Base-by-base conservation (phyloP, 164 flowering plant genomes). In the Magnolia sinica region DNA sequence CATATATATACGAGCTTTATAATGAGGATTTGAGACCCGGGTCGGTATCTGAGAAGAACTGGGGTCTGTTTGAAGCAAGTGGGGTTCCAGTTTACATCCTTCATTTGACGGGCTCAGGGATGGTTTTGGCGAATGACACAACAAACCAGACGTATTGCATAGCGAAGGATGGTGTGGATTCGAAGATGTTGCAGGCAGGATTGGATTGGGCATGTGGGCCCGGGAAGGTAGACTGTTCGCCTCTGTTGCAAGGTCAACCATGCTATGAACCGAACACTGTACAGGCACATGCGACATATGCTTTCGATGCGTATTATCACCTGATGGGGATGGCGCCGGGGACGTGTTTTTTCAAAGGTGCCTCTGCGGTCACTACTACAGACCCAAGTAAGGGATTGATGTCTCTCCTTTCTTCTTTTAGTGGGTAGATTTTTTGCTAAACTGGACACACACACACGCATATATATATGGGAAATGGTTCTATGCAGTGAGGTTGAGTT, bases 131-230 rank as follows among this genome's bases (percentile, higher is more conserved):
- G 5, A 94, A 92, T 85, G 97, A 91, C 79, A 91, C 97, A 0
- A 91, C 98, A 24, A 89, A 91, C 76, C 91, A 91, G 73, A 91
- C 97, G 0, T 93, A 82, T 31, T 95, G 98, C 79, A 84, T 87
- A 9, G 91, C 95, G 0, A 89, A 77, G 81, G 89, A 84, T 20
- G 89, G 88, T 69, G 86, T 90, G 19, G 97, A 95, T 74, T 71
- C 61, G 6, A 95, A 93, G 87, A 82, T 91, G 94, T 77, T 91
- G 73, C 98, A 92, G 84, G 97, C 97, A 1, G 98, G 89, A 0
- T 74, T 91, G 63, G 97, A 92, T 81, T 95, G 98, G 97, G 97
- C 98, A n/a, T 95, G 98, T 84, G 98, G 98, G 50, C 95, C 95
- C 11, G 98, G 97, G 49, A 91, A 89, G 78, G 98, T 91, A 22